Base-by-base conservation (phyloP, 768 basidiomycete species). In the Porphyrellus cyaneotinctus region DNA sequence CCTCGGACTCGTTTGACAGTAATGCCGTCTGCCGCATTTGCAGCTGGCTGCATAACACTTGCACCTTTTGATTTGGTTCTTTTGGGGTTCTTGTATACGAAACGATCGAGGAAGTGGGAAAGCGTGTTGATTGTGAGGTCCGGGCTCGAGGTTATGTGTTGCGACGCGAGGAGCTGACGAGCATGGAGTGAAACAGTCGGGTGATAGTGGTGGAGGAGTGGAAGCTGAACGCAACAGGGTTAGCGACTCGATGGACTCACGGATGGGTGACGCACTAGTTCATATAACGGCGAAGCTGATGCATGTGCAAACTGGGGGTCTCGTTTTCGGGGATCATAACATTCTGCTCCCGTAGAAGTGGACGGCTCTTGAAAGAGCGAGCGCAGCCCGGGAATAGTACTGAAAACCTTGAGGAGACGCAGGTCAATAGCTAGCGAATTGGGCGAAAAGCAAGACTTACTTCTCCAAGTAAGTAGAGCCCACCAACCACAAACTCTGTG, bases 11-110 rank as follows among this genome's bases (percentile, higher is more conserved):
- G 77, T 71, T 87, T 91, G 36, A 91, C 83, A 3, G 88, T 83
- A 2, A 72, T 72, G 13, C 78, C 75, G 52, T 85, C 86, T n/a
- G 79, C 59, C 1, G 75, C 77, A 43, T 78, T 79, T 7, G 88
- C 87, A 1, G 85, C 83, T n/a, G 93, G 93, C 72, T 99, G 95
- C 97, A 98, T 98, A 49, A 90, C 88, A 56, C 87, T 91, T 0
- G 82, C 77, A n/a, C 94, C 95, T 64, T 84, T 87, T 9, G 80
- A 73, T 51, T 74, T 77, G 2, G 71, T 57, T 61, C 87, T 85
- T 74, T 97, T 98, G 1, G 94, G 86, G 67, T 98, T 97, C 70
- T 94, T 91, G 76, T 92, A 97, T 38, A 97, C 91, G 72, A 98
- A 97, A 3, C 95, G 83, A 66, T 98, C 97, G 36, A 98, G 80